A percentile compares a stretch with the other conserved stretches of the same genome.
These are phyloP conservation scores for Hymenoscyphus fructigenus DNA, from an alignment of 2,329 filamentous ascomycete genomes.

Conservation along the genomic window DNA sequence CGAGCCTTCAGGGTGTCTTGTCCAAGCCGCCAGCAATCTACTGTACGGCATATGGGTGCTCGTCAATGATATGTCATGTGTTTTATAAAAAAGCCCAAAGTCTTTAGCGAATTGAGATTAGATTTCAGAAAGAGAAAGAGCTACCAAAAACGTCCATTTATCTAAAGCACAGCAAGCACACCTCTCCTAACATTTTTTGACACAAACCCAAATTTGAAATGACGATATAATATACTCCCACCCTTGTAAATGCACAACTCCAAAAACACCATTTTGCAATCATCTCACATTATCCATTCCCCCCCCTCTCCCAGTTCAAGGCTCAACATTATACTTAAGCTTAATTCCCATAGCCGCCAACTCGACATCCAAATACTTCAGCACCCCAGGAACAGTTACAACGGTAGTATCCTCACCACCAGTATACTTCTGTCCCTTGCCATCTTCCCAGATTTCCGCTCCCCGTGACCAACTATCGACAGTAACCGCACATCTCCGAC, in stretches of 20 bases:
- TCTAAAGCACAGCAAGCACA: not conserved
- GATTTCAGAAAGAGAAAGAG: not conserved
- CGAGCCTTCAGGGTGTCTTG: too few relatives aligned
- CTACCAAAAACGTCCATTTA: not conserved
- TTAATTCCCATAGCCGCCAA: slow-evolving; percentile 94
- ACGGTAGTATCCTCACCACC: slow-evolving; percentile 89
- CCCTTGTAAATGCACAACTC: not conserved
- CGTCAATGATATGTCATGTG: too few relatives aligned
- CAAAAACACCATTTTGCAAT: not conserved
- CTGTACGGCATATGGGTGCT: too few relatives aligned
- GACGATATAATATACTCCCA: not conserved
- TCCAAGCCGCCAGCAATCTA: too few relatives aligned
- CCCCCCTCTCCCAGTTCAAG: not conserved
- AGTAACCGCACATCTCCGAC: slow-evolving; percentile 67
- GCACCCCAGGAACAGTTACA: slow-evolving; percentile 87
- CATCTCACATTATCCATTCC: slow-evolving; percentile 4
- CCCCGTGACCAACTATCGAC: slow-evolving; percentile 46
- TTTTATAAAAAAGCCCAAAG: too few relatives aligned
- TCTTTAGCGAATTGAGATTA: too few relatives aligned
- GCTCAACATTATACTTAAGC: slow-evolving; percentile 81
- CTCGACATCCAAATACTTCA: slow-evolving; percentile 93
- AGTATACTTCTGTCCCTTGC: slow-evolving; percentile 76
- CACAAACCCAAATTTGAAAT: not conserved
- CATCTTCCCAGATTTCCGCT: slow-evolving; percentile 90
- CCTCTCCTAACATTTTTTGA: not conserved